Evolutionary conservation across 305 asterid species (phyloP).

Genomic region (Fraxinus nigra): DNA sequence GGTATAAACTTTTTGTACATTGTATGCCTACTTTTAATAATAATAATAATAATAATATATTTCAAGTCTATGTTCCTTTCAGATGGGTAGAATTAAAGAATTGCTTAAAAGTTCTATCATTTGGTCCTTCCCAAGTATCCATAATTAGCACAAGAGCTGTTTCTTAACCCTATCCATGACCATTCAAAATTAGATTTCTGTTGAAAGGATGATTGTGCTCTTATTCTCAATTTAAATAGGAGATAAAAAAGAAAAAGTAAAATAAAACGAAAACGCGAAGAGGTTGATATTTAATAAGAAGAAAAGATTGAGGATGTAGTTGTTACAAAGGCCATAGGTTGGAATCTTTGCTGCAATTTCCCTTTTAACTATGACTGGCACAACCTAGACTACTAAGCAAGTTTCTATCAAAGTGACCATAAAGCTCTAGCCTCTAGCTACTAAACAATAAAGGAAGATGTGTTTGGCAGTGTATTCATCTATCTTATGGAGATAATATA

Average conservation of each 20-base stretch:
- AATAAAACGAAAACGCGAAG: neutral
- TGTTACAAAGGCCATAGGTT: neutral
- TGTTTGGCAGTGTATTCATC: neutral
- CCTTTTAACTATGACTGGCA: neutral
- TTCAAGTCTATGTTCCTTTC: neutral
- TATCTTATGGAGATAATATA: constrained; percentile 5
- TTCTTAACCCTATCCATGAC: neutral
- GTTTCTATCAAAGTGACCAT: constrained; percentile 6
- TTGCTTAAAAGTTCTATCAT: neutral
- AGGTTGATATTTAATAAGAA: neutral
- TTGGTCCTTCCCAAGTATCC: neutral
- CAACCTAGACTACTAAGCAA: neutral
- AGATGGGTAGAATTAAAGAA: neutral
- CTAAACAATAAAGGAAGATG: neutral
- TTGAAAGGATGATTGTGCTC: neutral
- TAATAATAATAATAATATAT: neutral
- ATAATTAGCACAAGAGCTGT: neutral
- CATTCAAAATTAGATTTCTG: neutral
- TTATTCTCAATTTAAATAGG: neutral
- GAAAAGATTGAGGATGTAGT: neutral
- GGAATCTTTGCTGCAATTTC: neutral
- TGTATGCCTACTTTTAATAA: neutral
- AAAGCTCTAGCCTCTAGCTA: neutral
- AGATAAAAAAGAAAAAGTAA: neutral
- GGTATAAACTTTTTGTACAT: neutral